Evolutionary conservation across 2,329 filamentous ascomycete genomes (phyloP).

Genomic region (Ceratocystis huliohia): DNA sequence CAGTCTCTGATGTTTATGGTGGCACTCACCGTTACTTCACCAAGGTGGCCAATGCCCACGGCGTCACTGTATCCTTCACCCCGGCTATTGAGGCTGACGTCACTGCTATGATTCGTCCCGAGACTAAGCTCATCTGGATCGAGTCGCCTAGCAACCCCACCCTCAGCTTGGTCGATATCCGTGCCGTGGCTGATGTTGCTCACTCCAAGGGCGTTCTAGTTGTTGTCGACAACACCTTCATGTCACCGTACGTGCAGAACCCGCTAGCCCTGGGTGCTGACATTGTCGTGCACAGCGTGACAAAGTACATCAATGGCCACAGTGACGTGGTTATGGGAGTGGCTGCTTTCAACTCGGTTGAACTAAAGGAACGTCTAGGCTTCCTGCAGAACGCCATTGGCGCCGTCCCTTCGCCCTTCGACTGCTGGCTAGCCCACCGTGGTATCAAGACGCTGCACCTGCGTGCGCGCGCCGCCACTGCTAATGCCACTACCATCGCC

Average conservation of each 20-base stretch:
- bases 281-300: constrained; percentile 92
- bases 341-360: constrained; percentile 82
- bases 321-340: constrained; percentile 95
- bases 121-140: constrained; percentile 95
- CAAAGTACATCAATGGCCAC: constrained; percentile 99
- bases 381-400: constrained; percentile 98
- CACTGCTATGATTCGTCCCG: constrained; percentile 65
- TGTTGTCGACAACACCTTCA: constrained; percentile 98
- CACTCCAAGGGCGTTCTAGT: constrained; percentile 83
- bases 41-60: constrained; percentile 87
- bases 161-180: constrained; percentile 81
- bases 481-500: constrained; percentile 70
- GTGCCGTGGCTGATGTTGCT: constrained; percentile 67
- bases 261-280: constrained; percentile 90
- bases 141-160: constrained; percentile 93
- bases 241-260: constrained; percentile 93
- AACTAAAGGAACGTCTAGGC: constrained; percentile 60
- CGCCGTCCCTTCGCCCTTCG: constrained; percentile 85
- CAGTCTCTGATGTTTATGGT: constrained; percentile 93
- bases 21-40: constrained; percentile 98
- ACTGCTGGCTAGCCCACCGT: constrained; percentile 95
- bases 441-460: constrained; percentile 95
- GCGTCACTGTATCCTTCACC: constrained; percentile 88
- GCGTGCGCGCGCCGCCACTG: constrained; percentile 70
- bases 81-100: constrained; percentile 85